Conservation (phyloP, 177 flowering plant genomes). For the Vitis hybrid region DNA sequence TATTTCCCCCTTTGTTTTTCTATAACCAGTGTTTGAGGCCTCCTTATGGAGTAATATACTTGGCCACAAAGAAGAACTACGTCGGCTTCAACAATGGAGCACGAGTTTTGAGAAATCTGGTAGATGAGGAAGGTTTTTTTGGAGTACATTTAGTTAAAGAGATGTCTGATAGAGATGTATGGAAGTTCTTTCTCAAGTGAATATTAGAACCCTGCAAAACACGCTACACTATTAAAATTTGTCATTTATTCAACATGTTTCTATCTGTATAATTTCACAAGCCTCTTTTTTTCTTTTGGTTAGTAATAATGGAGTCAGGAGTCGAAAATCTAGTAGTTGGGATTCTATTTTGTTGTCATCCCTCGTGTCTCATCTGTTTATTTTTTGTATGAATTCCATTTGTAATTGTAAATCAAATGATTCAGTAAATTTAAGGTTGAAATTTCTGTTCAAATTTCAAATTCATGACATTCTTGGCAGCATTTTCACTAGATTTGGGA, state of each 20-base stretch:
- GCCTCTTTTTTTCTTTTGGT: neutral
- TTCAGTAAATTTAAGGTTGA: neutral
- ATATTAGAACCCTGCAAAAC: slow-evolving; percentile 1
- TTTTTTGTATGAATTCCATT: neutral
- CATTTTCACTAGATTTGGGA: neutral
- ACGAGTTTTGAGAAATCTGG: slow-evolving; percentile 56
- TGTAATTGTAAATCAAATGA: slow-evolving; percentile 8
- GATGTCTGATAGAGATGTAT: slow-evolving; percentile 72
- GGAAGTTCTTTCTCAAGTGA: slow-evolving; percentile 90
- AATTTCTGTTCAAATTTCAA: neutral
- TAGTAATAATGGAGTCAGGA: neutral
- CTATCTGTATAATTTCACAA: slow-evolving; percentile 11
- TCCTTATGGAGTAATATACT: slow-evolving; percentile 82
- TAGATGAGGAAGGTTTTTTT: slow-evolving; percentile 80
- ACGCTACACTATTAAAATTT: neutral
- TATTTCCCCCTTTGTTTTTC: neutral
- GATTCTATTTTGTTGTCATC: slow-evolving; percentile 1
- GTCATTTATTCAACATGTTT: neutral
- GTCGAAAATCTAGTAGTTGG: neutral
- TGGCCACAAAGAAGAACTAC: slow-evolving; percentile 71
- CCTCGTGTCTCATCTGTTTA: neutral
- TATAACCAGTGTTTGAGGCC: slow-evolving; percentile 72
- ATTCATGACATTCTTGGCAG: neutral
- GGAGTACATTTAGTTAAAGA: slow-evolving; percentile 80
- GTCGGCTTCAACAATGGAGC: slow-evolving; percentile 63